A percentile compares a stretch with the other conserved stretches of the same genome.
Conservation (phyloP, 208 protist species). For the Trypanosoma lewisi region DNA sequence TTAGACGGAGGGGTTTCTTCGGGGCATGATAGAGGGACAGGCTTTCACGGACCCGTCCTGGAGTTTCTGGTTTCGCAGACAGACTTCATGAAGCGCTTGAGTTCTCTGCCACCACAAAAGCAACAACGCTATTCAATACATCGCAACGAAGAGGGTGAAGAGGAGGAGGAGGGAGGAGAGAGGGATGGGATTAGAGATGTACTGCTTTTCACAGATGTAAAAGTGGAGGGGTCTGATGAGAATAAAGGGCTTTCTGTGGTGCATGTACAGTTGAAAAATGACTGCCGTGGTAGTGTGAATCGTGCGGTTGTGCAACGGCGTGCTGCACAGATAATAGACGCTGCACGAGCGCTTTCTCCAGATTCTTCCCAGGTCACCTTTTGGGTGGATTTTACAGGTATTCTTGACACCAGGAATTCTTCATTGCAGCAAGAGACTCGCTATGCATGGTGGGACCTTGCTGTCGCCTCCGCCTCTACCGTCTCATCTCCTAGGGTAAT, state of each 20-base stretch:
- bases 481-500: not conserved
- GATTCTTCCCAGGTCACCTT: not conserved
- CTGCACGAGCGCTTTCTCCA: conserved; percentile 7
- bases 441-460: conserved; percentile 18
- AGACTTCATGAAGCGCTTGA: conserved; percentile 9
- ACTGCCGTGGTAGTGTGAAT: not conserved
- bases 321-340: conserved; percentile 13
- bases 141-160: not conserved
- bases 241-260: conserved; percentile 15
- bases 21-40: not conserved
- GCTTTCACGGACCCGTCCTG: conserved; percentile 7
- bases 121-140: not conserved
- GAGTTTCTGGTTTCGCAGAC: conserved; percentile 9
- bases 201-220: conserved; percentile 22
- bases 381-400: conserved; percentile 29
- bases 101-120: not conserved
- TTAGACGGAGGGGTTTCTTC: not conserved
- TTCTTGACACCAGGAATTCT: not conserved
- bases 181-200: conserved; percentile 3
- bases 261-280: conserved; percentile 15
- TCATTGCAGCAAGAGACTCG: conserved; percentile 1
- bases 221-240: not conserved
- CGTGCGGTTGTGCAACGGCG: conserved; percentile 4
- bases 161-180: not conserved
- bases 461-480: not conserved